phyloP scores from a whole-genome alignment of 2,329 filamentous ascomycete species.

The Ophiostoma tasmaniense region DNA sequence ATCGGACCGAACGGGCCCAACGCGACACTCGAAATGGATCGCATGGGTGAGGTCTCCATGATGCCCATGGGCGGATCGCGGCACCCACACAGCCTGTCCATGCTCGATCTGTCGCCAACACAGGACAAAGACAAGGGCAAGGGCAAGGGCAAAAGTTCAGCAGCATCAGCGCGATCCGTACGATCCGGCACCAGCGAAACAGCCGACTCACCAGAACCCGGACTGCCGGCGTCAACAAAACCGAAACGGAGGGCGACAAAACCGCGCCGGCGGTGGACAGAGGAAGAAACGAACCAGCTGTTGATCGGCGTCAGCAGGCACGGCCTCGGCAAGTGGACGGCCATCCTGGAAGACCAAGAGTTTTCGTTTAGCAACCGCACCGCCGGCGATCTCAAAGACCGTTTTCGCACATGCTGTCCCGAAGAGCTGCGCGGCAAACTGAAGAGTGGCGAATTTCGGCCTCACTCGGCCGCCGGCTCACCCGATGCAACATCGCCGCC shows the following conservation, averaged over 20 bases:
- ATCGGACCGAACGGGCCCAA: slow-evolving; percentile 15
- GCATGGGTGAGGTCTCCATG: slow-evolving; percentile 18
- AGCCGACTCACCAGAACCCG: slow-evolving; percentile 7
- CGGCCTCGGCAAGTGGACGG: slow-evolving; percentile 58
- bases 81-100: background rate
- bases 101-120: background rate
- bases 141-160: slow-evolving; percentile 21
- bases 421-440: slow-evolving; percentile 45
- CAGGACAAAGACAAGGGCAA: slow-evolving; percentile 8
- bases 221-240: slow-evolving; percentile 27
- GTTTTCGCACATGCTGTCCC: slow-evolving; percentile 58
- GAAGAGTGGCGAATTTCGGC: slow-evolving; percentile 23
- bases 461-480: slow-evolving; percentile 3
- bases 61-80: background rate
- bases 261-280: slow-evolving; percentile 54
- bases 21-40: slow-evolving; percentile 22
- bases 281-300: slow-evolving; percentile 55
- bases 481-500: background rate
- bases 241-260: slow-evolving; percentile 47
- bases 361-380: slow-evolving; percentile 54
- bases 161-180: slow-evolving; percentile 13
- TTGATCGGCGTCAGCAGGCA: slow-evolving; percentile 53
- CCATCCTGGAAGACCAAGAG: slow-evolving; percentile 51
- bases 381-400: slow-evolving; percentile 56
- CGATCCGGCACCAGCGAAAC: slow-evolving; percentile 9